These are phyloP conservation scores for Fusarium papillatum DNA, from an alignment of 2,329 filamentous ascomycete genomes.

Conservation along the genomic window DNA sequence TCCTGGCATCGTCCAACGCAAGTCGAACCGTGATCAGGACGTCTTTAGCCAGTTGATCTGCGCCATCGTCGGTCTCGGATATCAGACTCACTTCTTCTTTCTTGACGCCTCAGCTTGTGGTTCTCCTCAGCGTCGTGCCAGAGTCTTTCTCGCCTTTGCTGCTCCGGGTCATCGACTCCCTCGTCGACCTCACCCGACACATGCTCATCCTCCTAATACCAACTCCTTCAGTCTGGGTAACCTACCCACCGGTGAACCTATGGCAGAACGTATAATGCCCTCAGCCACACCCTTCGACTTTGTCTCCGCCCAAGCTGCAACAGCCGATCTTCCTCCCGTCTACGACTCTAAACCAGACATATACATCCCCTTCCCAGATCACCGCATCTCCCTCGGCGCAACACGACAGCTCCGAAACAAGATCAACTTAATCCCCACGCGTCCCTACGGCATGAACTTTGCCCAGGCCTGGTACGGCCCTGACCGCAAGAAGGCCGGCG, in stretches of 20 bases:
- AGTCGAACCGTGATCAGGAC: conserved; percentile 65
- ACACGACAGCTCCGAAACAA: conserved; percentile 57
- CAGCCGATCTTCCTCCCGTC: conserved; percentile 72
- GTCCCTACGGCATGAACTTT: conserved; percentile 69
- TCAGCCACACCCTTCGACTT: conserved; percentile 71
- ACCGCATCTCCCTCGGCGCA: conserved; percentile 64
- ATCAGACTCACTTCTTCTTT: conserved; percentile 78
- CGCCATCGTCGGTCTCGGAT: conserved; percentile 81
- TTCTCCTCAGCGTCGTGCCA: conserved; percentile 73
- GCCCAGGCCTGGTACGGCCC: conserved; percentile 57
- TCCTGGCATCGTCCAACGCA: conserved; percentile 69
- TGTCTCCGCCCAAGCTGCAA: conserved; percentile 66
- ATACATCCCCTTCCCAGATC: conserved; percentile 77
- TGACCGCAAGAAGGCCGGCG: conserved; percentile 37
- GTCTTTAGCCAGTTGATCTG: conserved; percentile 82
- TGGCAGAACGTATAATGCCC: conserved; percentile 62
- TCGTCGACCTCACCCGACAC: conserved; percentile 68
- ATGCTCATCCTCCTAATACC: conserved; percentile 66
- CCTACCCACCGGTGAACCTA: conserved; percentile 70
- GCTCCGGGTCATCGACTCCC: conserved; percentile 75
- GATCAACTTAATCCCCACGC: conserved; percentile 70
- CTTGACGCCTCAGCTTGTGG: conserved; percentile 80
- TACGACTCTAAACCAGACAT: conserved; percentile 71
- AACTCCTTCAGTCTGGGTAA: conserved; percentile 62
- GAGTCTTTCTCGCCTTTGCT: conserved; percentile 80